These are phyloP conservation scores for Saraca asoca DNA, from an alignment of 331 rosid species.

Conservation along the genomic window DNA sequence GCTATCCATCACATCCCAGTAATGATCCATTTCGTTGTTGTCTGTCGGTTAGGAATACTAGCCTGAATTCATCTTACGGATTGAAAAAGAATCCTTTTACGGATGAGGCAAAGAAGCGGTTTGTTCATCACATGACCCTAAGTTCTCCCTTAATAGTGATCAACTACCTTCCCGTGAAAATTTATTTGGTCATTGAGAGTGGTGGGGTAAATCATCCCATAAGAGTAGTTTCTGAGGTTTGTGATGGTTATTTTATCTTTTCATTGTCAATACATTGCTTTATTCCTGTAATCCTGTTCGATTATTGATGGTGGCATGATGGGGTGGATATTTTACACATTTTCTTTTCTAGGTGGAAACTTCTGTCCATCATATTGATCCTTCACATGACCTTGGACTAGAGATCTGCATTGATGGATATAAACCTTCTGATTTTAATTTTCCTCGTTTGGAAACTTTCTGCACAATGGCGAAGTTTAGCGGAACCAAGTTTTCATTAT, in stretches of 20 bases:
- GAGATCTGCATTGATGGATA: slow-evolving; percentile 72
- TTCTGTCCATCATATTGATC: slow-evolving; percentile 79
- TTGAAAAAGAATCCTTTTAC: slow-evolving; percentile 42
- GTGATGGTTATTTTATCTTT: slow-evolving; percentile 38
- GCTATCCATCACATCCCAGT: slow-evolving; percentile 89
- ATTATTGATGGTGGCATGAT: slow-evolving; percentile 15
- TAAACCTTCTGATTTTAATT: slow-evolving; percentile 60
- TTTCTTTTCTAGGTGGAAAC: slow-evolving; percentile 63
- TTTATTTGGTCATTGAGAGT: slow-evolving; percentile 65
- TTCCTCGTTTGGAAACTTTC: slow-evolving; percentile 82
- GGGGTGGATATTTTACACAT: slow-evolving; percentile 11
- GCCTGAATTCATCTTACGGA: slow-evolving; percentile 55
- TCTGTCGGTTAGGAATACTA: slow-evolving; percentile 65
- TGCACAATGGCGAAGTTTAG: slow-evolving; percentile 68
- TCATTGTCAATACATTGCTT: slow-evolving; percentile 1
- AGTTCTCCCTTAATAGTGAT: slow-evolving; percentile 73
- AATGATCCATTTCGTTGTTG: slow-evolving; percentile 91
- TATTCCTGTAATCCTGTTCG: slow-evolving; percentile 6
- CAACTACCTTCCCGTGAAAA: slow-evolving; percentile 77
- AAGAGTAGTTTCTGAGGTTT: slow-evolving; percentile 70
- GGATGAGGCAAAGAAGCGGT: slow-evolving; percentile 56
- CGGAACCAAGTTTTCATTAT: slow-evolving; percentile 68
- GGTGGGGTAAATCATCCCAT: slow-evolving; percentile 70
- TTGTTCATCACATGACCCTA: slow-evolving; percentile 69
- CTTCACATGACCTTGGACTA: slow-evolving; percentile 83